phyloP scores from a whole-genome alignment of 495 filamentous ascomycete genomes.

The Rhypophila decipiens region DNA sequence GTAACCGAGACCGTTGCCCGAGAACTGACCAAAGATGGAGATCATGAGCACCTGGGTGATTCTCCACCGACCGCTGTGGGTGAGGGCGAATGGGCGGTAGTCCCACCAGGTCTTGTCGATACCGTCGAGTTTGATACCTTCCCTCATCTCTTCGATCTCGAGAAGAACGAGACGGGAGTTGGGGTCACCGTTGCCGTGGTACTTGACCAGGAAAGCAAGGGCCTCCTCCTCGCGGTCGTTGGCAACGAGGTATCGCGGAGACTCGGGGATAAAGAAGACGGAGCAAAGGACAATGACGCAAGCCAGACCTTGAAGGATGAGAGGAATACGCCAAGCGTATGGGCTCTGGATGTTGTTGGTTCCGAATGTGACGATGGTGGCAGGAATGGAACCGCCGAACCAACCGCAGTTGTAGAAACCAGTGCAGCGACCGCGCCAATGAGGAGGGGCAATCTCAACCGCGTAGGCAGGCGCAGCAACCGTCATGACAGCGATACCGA shows the following conservation, averaged over 20 bases:
- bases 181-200: conserved; percentile 51
- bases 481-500: conserved; percentile 46
- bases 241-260: conserved; percentile 56
- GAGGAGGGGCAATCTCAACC: conserved; percentile 42
- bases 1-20: conserved; percentile 41
- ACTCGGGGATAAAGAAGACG: conserved; percentile 58
- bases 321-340: conserved; percentile 40
- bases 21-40: conserved; percentile 49
- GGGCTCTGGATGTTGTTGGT: conserved; percentile 34
- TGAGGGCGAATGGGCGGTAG: conserved; percentile 36
- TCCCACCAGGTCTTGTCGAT: conserved; percentile 47
- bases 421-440: conserved; percentile 43
- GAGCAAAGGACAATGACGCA: conserved; percentile 42
- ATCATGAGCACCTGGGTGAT: conserved; percentile 44
- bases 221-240: conserved; percentile 49
- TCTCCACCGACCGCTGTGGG: conserved; percentile 42
- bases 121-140: conserved; percentile 49
- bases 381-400: conserved; percentile 45
- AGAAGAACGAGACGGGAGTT: conserved; percentile 48
- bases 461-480: conserved; percentile 42
- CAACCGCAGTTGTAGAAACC: conserved; percentile 49
- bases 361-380: conserved; percentile 39
- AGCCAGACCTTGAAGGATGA: conserved; percentile 39
- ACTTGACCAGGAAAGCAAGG: conserved; percentile 48
- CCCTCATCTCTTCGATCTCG: conserved; percentile 53